Percentiles rank a stretch among this genome's conserved stretches.
Evolutionary conservation across 495 filamentous ascomycete genomes (phyloP).

Genomic region (Cercophora scortea): DNA sequence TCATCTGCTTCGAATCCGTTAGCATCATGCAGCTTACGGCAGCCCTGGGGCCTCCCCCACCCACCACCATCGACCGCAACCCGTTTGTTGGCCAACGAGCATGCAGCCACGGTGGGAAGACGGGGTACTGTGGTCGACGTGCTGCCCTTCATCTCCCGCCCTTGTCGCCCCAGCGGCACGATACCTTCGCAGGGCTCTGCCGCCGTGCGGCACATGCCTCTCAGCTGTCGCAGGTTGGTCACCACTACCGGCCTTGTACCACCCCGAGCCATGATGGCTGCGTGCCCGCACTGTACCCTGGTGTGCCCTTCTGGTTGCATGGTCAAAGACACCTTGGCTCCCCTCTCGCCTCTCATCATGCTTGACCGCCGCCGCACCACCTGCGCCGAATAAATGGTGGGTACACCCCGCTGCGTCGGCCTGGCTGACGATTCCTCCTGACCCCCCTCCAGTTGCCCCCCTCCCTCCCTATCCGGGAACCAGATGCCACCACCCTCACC

Average conservation of each 20-base stretch:
- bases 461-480: no score
- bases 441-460: slow-evolving; percentile 12
- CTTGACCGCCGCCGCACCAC: slow-evolving; percentile 8
- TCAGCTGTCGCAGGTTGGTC: slow-evolving; percentile 6
- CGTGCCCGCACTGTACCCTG: slow-evolving; percentile 1
- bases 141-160: neutral
- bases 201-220: slow-evolving; percentile 9
- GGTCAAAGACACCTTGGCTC: no score
- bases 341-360: slow-evolving; percentile 2
- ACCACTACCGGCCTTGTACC: neutral
- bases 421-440: slow-evolving; percentile 22
- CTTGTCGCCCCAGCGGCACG: slow-evolving; percentile 3
- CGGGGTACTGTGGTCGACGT: neutral
- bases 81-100: slow-evolving; percentile 21
- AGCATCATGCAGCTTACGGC: slow-evolving; percentile 16
- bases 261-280: neutral
- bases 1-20: slow-evolving; percentile 4
- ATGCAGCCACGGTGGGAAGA: slow-evolving; percentile 17
- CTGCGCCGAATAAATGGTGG: slow-evolving; percentile 26
- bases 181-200: slow-evolving; percentile 3
- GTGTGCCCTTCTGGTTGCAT: no score
- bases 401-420: slow-evolving; percentile 24
- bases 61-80: slow-evolving; percentile 1
- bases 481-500: no score
- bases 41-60: neutral